Evolutionary conservation across 495 filamentous ascomycete genomes (phyloP).

Genomic region (Talaromyces wortmannii): DNA sequence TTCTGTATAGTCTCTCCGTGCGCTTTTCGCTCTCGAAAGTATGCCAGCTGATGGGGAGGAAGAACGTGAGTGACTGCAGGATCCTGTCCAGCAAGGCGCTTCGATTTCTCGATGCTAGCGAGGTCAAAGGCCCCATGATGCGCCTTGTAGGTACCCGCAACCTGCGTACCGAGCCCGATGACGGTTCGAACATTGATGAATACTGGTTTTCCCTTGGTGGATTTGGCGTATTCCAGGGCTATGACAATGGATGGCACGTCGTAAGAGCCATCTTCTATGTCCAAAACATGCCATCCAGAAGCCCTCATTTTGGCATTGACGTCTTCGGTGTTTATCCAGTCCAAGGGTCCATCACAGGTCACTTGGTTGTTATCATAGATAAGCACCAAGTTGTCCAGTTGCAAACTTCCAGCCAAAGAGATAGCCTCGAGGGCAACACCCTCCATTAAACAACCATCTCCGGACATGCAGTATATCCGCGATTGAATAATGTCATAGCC

Average conservation of each 20-base stretch:
- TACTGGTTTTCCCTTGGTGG: conserved; percentile 25
- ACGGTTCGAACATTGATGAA: conserved; percentile 44
- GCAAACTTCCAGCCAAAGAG: conserved; percentile 42
- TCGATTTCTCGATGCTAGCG: conserved; percentile 18
- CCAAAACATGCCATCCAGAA: conserved; percentile 40
- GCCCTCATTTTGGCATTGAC: conserved; percentile 45
- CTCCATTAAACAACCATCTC: conserved; percentile 50
- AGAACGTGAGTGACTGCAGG: conserved; percentile 1
- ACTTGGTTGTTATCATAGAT: conserved; percentile 53
- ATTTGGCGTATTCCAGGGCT: conserved; percentile 25
- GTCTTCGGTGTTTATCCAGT: conserved; percentile 37
- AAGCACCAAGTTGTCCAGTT: conserved; percentile 42
- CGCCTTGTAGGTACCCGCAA: conserved; percentile 27
- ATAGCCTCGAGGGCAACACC: conserved; percentile 49
- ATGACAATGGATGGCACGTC: conserved; percentile 34
- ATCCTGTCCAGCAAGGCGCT: conserved; percentile 1
- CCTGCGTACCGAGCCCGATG: conserved; percentile 33
- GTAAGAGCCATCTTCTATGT: conserved; percentile 34
- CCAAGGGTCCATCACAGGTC: conserved; percentile 21
- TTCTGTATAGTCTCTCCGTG: conserved; percentile 18
- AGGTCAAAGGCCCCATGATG: conserved; percentile 32
- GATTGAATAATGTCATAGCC: conserved; percentile 36
- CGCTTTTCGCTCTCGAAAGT: conserved; percentile 6
- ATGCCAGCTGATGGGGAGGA: neutral
- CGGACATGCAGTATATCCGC: conserved; percentile 43